Percentiles rank a stretch among this genome's conserved stretches.
Evolutionary conservation across 2,329 filamentous ascomycete genomes (phyloP).

Genomic region (Alternaria brassicicola): DNA sequence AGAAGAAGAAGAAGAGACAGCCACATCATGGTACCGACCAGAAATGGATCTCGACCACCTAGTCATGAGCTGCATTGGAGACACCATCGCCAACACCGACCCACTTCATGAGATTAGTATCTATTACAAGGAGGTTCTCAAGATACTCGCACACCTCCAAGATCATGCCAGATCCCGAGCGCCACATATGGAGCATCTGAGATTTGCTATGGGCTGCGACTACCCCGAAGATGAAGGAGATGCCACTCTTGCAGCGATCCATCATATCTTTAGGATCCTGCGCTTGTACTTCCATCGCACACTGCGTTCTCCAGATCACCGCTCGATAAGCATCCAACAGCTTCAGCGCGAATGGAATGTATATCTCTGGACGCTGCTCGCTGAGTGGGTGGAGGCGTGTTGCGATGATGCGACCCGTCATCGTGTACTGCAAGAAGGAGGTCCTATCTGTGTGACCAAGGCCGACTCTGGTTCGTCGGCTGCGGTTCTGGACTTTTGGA

Average conservation of each 20-base stretch:
- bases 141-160: background rate
- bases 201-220: background rate
- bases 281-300: slow-evolving; percentile 12
- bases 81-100: background rate
- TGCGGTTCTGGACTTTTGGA: slow-evolving; percentile 5
- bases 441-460: background rate
- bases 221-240: background rate
- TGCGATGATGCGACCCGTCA: background rate
- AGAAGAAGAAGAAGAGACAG: background rate
- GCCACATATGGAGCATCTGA: background rate
- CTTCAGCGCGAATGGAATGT: slow-evolving; percentile 2
- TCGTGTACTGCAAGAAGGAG: background rate
- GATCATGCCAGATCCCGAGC: background rate
- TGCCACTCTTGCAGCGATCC: background rate
- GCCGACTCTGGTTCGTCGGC: background rate
- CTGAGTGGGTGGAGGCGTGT: slow-evolving; percentile 1
- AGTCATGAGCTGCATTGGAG: background rate
- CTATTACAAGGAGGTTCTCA: background rate
- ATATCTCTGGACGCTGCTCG: slow-evolving; percentile 8
- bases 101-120: background rate
- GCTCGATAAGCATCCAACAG: background rate
- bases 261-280: slow-evolving; percentile 2
- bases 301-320: background rate
- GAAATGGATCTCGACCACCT: background rate
- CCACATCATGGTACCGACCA: background rate